These are phyloP conservation scores for Epichloe aotearoae DNA, from an alignment of 2,329 filamentous ascomycete species.

Conservation along the genomic window DNA sequence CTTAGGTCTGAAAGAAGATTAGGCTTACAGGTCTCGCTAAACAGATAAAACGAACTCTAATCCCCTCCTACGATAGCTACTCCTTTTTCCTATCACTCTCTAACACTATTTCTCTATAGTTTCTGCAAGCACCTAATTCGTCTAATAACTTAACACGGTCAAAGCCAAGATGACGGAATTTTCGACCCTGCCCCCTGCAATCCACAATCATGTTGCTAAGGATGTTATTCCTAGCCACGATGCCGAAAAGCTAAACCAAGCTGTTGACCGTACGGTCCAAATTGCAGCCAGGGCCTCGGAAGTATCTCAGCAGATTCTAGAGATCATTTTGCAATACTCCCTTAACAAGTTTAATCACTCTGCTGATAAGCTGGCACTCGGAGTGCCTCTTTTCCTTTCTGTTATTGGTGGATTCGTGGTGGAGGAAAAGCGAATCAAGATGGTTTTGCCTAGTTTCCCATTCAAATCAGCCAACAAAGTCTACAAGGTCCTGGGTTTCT, in stretches of 20 bases:
- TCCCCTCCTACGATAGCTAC: neutral
- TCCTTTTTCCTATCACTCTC: neutral
- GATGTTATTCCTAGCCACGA: neutral
- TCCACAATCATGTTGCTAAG: neutral
- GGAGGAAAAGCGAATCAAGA: constrained; percentile 8
- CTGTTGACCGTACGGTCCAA: neutral
- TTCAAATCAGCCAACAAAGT: constrained; percentile 22
- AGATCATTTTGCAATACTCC: constrained; percentile 15
- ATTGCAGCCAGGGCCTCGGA: neutral
- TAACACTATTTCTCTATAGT: neutral
- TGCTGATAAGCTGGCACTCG: constrained; percentile 7
- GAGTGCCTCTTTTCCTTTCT: constrained; percentile 11
- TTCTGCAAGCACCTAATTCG: neutral
- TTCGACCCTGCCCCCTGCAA: neutral
- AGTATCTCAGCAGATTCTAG: constrained; percentile 9
- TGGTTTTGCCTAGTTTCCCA: constrained; percentile 19
- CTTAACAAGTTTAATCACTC: constrained; percentile 16
- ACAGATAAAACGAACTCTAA: neutral
- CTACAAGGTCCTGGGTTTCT: constrained; percentile 17
- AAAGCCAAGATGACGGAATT: neutral
- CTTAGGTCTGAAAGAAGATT: neutral
- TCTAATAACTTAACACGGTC: neutral
- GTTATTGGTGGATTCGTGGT: constrained; percentile 13
- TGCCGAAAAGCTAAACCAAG: neutral
- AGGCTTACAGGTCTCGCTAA: neutral